phyloP scores from a whole-genome alignment of 2,329 filamentous ascomycete species.

The Trichothecium roseum region DNA sequence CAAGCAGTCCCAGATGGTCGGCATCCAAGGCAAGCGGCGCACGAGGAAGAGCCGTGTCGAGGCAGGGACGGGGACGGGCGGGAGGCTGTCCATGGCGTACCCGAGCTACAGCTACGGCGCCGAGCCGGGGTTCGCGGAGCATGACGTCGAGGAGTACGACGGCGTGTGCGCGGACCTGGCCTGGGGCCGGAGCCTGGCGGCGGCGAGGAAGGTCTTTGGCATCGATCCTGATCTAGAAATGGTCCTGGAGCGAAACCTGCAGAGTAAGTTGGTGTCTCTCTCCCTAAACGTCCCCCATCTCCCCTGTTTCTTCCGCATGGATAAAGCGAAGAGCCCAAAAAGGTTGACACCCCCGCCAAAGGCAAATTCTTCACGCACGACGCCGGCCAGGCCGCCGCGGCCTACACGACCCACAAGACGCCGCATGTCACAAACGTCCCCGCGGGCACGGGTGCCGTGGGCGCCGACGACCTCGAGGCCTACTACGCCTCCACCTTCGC shows the following conservation, averaged over 20 bases:
- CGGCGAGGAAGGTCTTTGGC: conserved; percentile 52
- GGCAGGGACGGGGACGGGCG: conserved; percentile 25
- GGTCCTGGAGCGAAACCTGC: conserved; percentile 55
- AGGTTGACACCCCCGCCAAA: no score
- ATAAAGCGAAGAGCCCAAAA: no score
- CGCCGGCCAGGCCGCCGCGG: conserved; percentile 50
- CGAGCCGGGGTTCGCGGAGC: conserved; percentile 60
- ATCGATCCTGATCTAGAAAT: conserved; percentile 52
- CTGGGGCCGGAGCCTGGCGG: conserved; percentile 53
- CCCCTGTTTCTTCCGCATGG: no score
- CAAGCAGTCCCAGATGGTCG: conserved; percentile 30
- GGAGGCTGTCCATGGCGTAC: conserved; percentile 23
- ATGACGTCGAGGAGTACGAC: conserved; percentile 58
- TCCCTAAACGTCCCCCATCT: not conserved
- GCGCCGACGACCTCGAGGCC: conserved; percentile 42
- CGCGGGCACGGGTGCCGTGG: conserved; percentile 54
- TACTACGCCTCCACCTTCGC: conserved; percentile 59
- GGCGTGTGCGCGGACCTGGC: conserved; percentile 53
- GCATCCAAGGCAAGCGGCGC: conserved; percentile 32
- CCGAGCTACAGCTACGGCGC: conserved; percentile 31
- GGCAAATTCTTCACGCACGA: conserved; percentile 46
- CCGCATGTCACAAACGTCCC: conserved; percentile 62
- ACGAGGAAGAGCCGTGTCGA: conserved; percentile 21
- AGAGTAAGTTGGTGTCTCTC: conserved; percentile 29
- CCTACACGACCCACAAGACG: conserved; percentile 46